A percentile compares a stretch with the other conserved stretches of the same genome.
Conservation (phyloP, 805 yeast genomes). For the Saturnispora kantuleensis region DNA sequence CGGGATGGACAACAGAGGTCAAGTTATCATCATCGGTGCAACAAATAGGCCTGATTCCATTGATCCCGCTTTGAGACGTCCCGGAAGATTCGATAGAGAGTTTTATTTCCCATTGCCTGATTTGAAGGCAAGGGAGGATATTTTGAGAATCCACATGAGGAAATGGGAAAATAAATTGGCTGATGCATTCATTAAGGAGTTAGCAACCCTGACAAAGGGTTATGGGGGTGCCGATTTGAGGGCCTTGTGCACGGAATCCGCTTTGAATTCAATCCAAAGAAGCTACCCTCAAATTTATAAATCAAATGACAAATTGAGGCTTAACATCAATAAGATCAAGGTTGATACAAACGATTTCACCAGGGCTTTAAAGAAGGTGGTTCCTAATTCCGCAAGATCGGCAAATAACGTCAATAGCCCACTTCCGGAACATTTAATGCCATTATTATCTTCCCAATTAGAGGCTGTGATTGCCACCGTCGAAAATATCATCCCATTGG, state of each 20-base stretch:
- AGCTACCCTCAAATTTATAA: conserved; percentile 87
- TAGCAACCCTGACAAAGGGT: conserved; percentile 82
- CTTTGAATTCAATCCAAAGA: conserved; percentile 82
- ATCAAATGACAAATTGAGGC: conserved; percentile 58
- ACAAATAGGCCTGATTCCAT: conserved; percentile 96
- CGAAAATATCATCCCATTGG: conserved; percentile 51
- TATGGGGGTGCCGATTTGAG: conserved; percentile 97
- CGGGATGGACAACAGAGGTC: conserved; percentile 98
- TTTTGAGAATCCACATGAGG: conserved; percentile 74
- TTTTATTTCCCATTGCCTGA: conserved; percentile 94
- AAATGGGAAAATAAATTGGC: conserved; percentile 77
- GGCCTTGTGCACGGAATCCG: conserved; percentile 93
- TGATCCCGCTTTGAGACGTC: conserved; percentile 96
- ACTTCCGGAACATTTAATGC: conserved; percentile 60
- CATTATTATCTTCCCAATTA: conserved; percentile 49
- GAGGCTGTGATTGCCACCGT: conserved; percentile 37
- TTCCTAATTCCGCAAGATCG: conserved; percentile 88
- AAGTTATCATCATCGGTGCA: conserved; percentile 96
- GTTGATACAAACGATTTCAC: conserved; percentile 81
- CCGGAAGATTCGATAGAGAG: conserved; percentile 95
- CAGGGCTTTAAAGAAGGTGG: conserved; percentile 72
- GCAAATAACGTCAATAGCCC: conserved; percentile 63
- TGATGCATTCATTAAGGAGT: conserved; percentile 44
- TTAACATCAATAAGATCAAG: conserved; percentile 60
- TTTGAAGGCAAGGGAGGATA: conserved; percentile 63